phyloP scores from a whole-genome alignment of 2,329 filamentous ascomycete species.

The Ramularia collo-cygni region DNA sequence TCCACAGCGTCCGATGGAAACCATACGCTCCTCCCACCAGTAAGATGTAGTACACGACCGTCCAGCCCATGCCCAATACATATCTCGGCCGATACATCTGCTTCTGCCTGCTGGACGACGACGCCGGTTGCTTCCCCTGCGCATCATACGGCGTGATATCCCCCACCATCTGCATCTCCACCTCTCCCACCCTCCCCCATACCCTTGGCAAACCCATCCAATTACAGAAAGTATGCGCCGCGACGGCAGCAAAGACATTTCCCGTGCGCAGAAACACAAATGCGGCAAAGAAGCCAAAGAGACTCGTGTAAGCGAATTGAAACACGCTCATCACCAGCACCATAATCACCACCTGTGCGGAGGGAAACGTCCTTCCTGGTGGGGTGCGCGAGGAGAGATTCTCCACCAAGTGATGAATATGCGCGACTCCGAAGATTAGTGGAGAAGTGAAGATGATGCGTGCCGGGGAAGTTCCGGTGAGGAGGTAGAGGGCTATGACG shows the following conservation, averaged over 20 bases:
- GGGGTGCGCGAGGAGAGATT: conserved; percentile 69
- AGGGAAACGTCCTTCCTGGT: conserved; percentile 34
- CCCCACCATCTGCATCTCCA: neutral
- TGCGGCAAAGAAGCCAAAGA: conserved; percentile 90
- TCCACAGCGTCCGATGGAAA: conserved; percentile 67
- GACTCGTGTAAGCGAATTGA: conserved; percentile 81
- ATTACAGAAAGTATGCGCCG: conserved; percentile 86
- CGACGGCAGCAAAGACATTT: conserved; percentile 66
- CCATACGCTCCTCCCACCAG: conserved; percentile 62
- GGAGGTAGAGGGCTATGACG: conserved; percentile 72
- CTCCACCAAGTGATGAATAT: conserved; percentile 94
- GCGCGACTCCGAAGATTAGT: conserved; percentile 85
- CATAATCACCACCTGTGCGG: conserved; percentile 19
- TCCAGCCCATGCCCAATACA: conserved; percentile 59
- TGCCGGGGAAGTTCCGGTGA: conserved; percentile 50
- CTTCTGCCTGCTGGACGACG: no score
- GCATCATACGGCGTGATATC: neutral
- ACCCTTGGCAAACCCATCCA: conserved; percentile 81
- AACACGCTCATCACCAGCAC: conserved; percentile 63
- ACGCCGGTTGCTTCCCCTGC: no score
- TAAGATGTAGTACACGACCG: conserved; percentile 62
- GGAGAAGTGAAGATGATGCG: conserved; percentile 74
- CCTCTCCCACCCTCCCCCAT: conserved; percentile 62
- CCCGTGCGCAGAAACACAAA: conserved; percentile 84
- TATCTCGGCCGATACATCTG: no score